Percentiles rank a stretch among this genome's conserved stretches.
Conservation (phyloP, 164 flowering plant species). For the Paratinospora sagittata region DNA sequence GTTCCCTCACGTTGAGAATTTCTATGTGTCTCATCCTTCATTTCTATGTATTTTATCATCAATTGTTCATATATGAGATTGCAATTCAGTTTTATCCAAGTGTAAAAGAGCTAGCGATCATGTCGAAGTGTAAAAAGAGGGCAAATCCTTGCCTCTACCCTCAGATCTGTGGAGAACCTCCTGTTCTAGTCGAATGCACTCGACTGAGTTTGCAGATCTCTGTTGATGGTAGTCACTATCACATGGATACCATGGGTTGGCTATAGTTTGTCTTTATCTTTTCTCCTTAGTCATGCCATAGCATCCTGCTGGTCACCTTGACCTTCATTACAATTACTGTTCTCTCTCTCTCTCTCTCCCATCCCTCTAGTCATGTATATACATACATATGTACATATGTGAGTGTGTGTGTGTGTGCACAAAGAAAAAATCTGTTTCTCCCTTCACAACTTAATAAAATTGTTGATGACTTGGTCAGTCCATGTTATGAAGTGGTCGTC, state of each 20-base stretch:
- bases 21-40: no score
- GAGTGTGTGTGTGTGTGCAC: neutral
- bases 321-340: neutral
- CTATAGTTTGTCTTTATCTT: neutral
- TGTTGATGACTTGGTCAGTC: neutral
- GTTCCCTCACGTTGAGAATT: no score
- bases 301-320: neutral
- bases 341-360: neutral
- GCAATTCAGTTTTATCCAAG: no score
- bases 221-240: no score
- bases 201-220: no score
- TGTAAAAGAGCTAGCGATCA: neutral
- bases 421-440: neutral
- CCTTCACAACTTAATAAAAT: neutral
- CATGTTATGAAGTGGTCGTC: neutral
- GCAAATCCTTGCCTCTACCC: neutral
- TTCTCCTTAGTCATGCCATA: neutral
- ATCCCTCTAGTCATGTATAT: neutral
- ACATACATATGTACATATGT: neutral
- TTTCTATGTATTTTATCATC: no score
- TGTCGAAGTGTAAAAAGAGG: neutral
- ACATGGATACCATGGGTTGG: no score
- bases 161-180: neutral
- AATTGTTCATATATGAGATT: no score
- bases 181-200: no score